Conservation (phyloP, 345 rosid genomes). For the Luvunga scandens region DNA sequence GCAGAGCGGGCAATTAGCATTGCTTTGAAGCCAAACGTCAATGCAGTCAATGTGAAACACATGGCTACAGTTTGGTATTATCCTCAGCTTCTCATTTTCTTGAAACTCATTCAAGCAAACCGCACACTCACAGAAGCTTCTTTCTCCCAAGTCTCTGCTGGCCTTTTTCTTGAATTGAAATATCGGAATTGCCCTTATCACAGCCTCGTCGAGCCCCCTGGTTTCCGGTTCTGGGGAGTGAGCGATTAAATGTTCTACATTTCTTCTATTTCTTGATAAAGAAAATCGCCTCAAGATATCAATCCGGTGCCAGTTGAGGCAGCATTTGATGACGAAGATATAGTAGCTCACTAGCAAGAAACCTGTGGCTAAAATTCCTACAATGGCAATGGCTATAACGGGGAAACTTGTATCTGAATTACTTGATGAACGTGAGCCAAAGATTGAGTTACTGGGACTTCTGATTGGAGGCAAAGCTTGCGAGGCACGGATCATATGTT, state of each 20-base stretch:
- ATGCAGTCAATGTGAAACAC: constrained; percentile 91
- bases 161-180: constrained; percentile 57
- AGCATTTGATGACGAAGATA: constrained; percentile 81
- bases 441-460: constrained; percentile 23
- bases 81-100: constrained; percentile 71
- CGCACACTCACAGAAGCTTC: constrained; percentile 55
- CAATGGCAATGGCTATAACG: constrained; percentile 66
- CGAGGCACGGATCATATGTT: constrained; percentile 21
- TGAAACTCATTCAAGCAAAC: constrained; percentile 86
- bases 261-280: constrained; percentile 43
- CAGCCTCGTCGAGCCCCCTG: constrained; percentile 78
- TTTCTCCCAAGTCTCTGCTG: constrained; percentile 34
- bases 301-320: constrained; percentile 78
- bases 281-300: constrained; percentile 62
- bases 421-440: constrained; percentile 16
- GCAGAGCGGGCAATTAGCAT: constrained; percentile 87
- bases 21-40: constrained; percentile 89
- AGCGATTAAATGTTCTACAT: constrained; percentile 46
- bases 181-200: constrained; percentile 78
- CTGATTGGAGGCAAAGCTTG: constrained; percentile 34
- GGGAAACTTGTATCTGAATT: constrained; percentile 59
- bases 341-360: constrained; percentile 86
- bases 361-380: constrained; percentile 81
- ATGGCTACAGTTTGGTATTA: constrained; percentile 74
- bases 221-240: constrained; percentile 43